These are phyloP conservation scores for Penicillium dipodomyicola DNA, from an alignment of 495 filamentous ascomycete species.

Conservation along the genomic window DNA sequence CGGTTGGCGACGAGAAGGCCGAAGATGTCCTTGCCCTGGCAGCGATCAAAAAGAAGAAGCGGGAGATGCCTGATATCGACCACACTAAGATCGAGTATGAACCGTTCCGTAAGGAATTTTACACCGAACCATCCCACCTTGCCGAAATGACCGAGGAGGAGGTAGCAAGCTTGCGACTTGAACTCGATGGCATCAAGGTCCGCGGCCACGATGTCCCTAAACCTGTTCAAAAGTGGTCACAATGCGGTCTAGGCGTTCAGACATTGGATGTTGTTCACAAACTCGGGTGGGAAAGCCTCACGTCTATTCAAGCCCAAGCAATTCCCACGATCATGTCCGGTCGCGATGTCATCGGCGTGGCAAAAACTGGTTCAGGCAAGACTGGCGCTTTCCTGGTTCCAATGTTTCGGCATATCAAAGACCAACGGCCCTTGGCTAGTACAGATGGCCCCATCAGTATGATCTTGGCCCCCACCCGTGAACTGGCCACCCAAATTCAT, in stretches of 20 bases:
- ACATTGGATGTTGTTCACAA: constrained; percentile 83
- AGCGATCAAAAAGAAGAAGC: constrained; percentile 89
- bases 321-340: constrained; percentile 96
- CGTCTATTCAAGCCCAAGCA: constrained; percentile 92
- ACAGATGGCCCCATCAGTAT: constrained; percentile 85
- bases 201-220: constrained; percentile 81
- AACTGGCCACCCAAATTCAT: constrained; percentile 92
- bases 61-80: constrained; percentile 83
- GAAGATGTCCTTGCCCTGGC: constrained; percentile 82
- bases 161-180: constrained; percentile 72
- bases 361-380: constrained; percentile 98
- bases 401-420: constrained; percentile 97
- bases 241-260: constrained; percentile 84
- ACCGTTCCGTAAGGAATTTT: constrained; percentile 89
- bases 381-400: constrained; percentile 93
- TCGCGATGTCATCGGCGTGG: constrained; percentile 92
- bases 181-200: constrained; percentile 95
- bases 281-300: constrained; percentile 84
- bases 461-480: constrained; percentile 92
- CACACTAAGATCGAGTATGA: constrained; percentile 83
- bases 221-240: constrained; percentile 93
- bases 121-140: constrained; percentile 83
- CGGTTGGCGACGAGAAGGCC: constrained; percentile 66
- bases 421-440: constrained; percentile 77
- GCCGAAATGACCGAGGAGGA: constrained; percentile 84